Evolutionary conservation across 2,329 filamentous ascomycete genomes (phyloP).

Genomic region (Ciborinia camelliae): DNA sequence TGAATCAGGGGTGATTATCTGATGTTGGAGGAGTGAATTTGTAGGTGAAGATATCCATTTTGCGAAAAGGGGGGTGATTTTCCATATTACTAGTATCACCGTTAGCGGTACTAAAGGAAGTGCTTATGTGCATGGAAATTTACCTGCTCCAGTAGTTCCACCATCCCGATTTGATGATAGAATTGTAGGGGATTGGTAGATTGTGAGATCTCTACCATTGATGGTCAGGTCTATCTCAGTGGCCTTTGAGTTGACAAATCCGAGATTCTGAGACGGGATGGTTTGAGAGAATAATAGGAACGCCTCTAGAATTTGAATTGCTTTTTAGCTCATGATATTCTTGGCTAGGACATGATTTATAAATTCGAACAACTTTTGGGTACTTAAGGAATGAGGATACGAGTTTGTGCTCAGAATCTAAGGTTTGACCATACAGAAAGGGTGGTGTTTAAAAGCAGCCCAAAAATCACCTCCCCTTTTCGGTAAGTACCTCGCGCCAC

Average conservation of each 20-base stretch:
- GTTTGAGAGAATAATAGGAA: conserved; percentile 80
- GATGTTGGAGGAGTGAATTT: conserved; percentile 53
- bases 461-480: background rate
- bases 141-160: conserved; percentile 71
- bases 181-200: conserved; percentile 80
- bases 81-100: conserved; percentile 72
- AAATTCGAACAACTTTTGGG: background rate
- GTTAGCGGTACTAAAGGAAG: conserved; percentile 9
- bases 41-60: conserved; percentile 66
- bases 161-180: conserved; percentile 71
- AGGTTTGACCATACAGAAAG: background rate
- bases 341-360: background rate
- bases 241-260: conserved; percentile 75
- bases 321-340: conserved; percentile 3
- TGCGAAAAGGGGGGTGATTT: conserved; percentile 79
- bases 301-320: conserved; percentile 66
- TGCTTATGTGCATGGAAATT: conserved; percentile 21
- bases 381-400: background rate
- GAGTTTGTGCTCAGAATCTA: background rate
- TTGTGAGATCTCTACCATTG: conserved; percentile 64
- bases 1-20: conserved; percentile 1
- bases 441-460: background rate
- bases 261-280: conserved; percentile 72
- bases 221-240: conserved; percentile 64
- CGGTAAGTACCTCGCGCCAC: conserved; percentile 7